Evolutionary conservation across 768 basidiomycete genomes (phyloP), one percentile per base, ranked within the genome.

Genomic region (Russula emetica): DNA sequence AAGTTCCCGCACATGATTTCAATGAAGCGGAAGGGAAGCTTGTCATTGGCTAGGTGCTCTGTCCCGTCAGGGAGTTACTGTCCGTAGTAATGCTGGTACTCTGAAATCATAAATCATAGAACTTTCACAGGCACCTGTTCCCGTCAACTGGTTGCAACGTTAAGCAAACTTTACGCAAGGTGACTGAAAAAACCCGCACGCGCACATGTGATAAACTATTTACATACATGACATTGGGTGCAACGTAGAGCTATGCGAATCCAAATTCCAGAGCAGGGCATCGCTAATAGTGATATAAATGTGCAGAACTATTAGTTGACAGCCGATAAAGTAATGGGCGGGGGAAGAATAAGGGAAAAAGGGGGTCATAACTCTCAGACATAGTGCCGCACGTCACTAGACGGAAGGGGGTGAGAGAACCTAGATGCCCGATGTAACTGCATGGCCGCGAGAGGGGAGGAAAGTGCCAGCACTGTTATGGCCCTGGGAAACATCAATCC

Each of bases 1-100:
- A 98, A 76, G 83, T 99, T 63, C 95, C 95, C 65, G 81, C 81
- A 59, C 87, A 97, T 74, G 86, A 88, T 69, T 87, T 97, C 82
- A 88, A 85, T 71, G 94, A 95, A 38, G 89, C 78, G 50, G 92
- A 94, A 66, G 85, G 82, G 71, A 96, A 96, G 78, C 78, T 97
- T 66, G 72, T 93, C 73, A 83, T 97, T 73, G 94, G 94, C 80
- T 97, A 69, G 73, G 51, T 40, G 34, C 20, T 6, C 34, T 10
- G 36, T 45, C 52, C 6, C 18, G 16, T 49, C 16, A 38, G 20
- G 36, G 44, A 11, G 20, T 24, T 36, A 30, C 57, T 32, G 18
- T 53, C 28, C n/a, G 20, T 34, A 49, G 47, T 55, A 42, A 40
- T 65, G 36, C 47, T 44, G 49, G 40, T 51, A 38, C 54, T 18